Base-by-base conservation (phyloP, 805 yeast genomes). In the Ogataea salicorniae region DNA sequence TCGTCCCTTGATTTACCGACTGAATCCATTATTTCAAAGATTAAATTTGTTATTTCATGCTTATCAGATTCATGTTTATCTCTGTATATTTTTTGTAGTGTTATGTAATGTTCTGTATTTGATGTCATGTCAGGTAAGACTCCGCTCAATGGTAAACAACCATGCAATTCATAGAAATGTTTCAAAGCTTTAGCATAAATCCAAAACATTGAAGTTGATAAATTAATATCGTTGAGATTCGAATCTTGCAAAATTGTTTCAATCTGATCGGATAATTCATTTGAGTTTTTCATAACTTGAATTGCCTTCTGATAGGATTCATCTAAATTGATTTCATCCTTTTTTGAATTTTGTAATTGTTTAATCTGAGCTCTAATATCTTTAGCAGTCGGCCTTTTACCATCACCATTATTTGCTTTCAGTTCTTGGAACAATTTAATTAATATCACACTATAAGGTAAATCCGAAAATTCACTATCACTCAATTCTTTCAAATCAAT, bases 61-160 rank as follows among this genome's bases (percentile, higher is more conserved):
- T 59, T 54, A 61, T 90, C 96, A 2, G 48, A 41, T 9, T 55
- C 48, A 1, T 86, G 82, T 57, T 83, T 84, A 1, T 61, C 66
- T 16, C 73, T 62, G 59, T 87, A 92, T 3, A 88, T 55, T 0
- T 58, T 58, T 60, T 82, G 85, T 35, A 92, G 64, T 8, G 58
- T 62, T 2, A 84, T 70, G 61, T 86, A 92, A 46, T 71, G 71
- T 8, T 66, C 63, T 0, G 96, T 83, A 51, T 81, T 80, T 0
- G 96, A 79, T 18, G 87, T 84, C 97, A 92, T 92, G 62, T 91
- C 98, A 0, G 96, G 96, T 6, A 91, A 60, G 0, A 69, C 75
- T 0, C 95, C 96, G 3, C 83, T 73, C 2, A 88, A 64, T 0
- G 96, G 96, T n/a, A 87, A 68, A 5, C 67, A 61, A 4, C 60